Evolutionary conservation across 2,329 filamentous ascomycete species (phyloP).

Genomic region (Talaromyces verruculosus): DNA sequence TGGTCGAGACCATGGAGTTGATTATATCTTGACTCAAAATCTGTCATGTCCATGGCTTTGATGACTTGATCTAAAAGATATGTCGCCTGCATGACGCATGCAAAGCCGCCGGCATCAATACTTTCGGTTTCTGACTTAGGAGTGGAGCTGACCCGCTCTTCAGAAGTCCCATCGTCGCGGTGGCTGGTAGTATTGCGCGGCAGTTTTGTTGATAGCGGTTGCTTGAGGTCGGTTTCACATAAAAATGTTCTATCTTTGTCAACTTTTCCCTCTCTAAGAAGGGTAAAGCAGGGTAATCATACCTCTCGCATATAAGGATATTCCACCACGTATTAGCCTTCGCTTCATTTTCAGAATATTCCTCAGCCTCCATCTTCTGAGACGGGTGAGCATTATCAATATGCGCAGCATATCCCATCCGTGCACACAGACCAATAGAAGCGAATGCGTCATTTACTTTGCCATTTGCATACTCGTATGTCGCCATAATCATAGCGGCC

Average conservation of each 20-base stretch:
- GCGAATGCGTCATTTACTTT: conserved; percentile 27
- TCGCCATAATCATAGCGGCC: conserved; percentile 30
- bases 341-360: conserved; percentile 24
- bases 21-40: conserved; percentile 20
- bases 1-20: conserved; percentile 23
- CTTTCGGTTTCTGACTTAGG: background rate
- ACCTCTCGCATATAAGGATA: conserved; percentile 33
- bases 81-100: conserved; percentile 27
- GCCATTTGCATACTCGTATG: conserved; percentile 32
- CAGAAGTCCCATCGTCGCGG: background rate
- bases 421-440: conserved; percentile 28
- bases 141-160: background rate
- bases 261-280: background rate
- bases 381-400: conserved; percentile 21
- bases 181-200: background rate
- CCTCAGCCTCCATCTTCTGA: background rate
- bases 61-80: conserved; percentile 29
- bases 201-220: conserved; percentile 5
- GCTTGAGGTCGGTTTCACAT: conserved; percentile 7
- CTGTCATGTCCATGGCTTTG: conserved; percentile 16
- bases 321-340: conserved; percentile 34
- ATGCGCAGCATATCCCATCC: conserved; percentile 29
- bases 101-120: conserved; percentile 24
- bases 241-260: background rate
- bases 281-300: background rate